Base-by-base conservation (phyloP, 2,329 filamentous ascomycete genomes). In the Pseudocercospora pini-densiflorae region DNA sequence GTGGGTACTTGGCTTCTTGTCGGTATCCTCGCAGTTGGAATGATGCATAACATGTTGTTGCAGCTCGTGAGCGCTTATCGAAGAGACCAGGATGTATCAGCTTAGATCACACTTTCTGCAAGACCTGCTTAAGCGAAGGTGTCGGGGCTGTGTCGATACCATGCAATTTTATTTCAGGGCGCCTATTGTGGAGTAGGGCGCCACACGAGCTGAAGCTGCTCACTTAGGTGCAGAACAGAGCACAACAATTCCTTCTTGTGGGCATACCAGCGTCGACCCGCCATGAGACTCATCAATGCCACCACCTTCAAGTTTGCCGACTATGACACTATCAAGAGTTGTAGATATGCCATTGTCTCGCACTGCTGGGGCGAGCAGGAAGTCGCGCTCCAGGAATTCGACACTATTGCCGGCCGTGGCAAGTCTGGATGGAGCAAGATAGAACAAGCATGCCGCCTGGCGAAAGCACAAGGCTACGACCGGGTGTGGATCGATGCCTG, bases 401-500 rank as follows among this genome's bases (percentile, higher is more conserved):
- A 33, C 1, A 49, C 14, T 14, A 5, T 27, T 1, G 7, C 14
- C n/a, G 31, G 31, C 14, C 36, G 36, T 12, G 33, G 59, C n/a
- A 69, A 62, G 51, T 43, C 58, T 33, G 63, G 62, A 49, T 67
- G 57, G 51, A 51, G 21, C 5, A 67, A 60, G 14, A 33, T 65
- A 12, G 23, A 55, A 8, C 47, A 53, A 14, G 51, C 36, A 10
- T 59, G 31, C 36, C 9, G 27, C 14, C 47, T 29, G 27, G 63
- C 58, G 10, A 14, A 19, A 29, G 43, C 27, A 55, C 27, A 61
- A 27, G 47, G 57, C 9, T 21, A 61, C 10, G 45, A 61, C 10
- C 51, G 36, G 24, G 57, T 64, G 21, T 73, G 72, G 71, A 33
- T 73, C 16, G 72, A 73, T 47, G 68, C 72, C 4, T 72, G 71